Evolutionary conservation across 768 basidiomycete species (phyloP).

Genomic region (Russula ochroleuca): DNA sequence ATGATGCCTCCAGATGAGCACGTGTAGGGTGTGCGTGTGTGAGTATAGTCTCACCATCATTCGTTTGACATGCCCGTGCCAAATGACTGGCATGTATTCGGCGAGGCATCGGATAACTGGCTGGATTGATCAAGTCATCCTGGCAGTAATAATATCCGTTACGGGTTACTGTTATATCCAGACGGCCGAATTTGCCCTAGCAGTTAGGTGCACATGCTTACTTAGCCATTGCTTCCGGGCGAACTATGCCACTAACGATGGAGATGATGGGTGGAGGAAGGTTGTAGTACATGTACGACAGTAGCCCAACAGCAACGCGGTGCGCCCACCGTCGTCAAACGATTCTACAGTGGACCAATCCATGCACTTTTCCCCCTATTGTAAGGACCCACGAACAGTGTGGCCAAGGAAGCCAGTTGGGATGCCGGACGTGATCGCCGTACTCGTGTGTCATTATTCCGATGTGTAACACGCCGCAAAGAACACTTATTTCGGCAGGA

Average conservation of each 20-base stretch:
- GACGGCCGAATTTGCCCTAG: too few species aligned
- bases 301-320: too few species aligned
- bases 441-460: neutral
- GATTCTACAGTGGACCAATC: neutral
- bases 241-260: neutral
- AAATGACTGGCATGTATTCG: neutral
- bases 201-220: neutral
- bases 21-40: neutral
- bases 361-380: neutral
- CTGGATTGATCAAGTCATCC: neutral
- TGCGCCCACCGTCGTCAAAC: too few species aligned
- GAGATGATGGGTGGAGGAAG: neutral
- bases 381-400: neutral
- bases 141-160: neutral
- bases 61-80: neutral
- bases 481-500: neutral
- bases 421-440: neutral
- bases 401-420: neutral
- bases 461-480: neutral
- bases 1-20: constrained; percentile 10
- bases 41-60: neutral
- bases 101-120: neutral
- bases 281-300: neutral
- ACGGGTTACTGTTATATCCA: neutral
- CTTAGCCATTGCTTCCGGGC: neutral